Conservation (phyloP, 176 grass and related monocot species). For the Aegilops bicornis region DNA sequence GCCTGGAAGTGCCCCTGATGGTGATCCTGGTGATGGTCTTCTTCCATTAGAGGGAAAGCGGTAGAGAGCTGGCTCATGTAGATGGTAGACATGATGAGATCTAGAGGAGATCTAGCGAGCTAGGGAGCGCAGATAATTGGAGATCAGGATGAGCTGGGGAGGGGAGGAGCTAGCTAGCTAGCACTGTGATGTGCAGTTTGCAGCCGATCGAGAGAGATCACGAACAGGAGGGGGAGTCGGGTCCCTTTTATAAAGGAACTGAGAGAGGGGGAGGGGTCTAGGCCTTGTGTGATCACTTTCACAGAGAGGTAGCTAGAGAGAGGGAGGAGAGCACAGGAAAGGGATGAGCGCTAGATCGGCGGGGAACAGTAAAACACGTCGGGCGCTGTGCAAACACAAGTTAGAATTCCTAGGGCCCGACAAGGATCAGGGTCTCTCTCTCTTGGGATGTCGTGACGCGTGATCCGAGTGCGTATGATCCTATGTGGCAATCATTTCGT, state of each 20-base stretch:
- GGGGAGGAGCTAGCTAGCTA: background rate
- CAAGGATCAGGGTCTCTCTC: background rate
- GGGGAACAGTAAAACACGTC: constrained; percentile 61
- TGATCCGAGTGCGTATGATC: background rate
- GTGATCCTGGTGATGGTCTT: constrained; percentile 58
- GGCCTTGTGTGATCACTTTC: constrained; percentile 48
- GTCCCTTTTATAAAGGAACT: constrained; percentile 72
- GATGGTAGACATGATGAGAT: constrained; percentile 49
- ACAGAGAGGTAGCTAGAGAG: constrained; percentile 21
- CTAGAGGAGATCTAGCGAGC: constrained; percentile 12
- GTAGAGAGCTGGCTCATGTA: constrained; percentile 80
- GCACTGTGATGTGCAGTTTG: constrained; percentile 38
- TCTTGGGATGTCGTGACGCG: background rate
- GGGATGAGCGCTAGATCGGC: constrained; percentile 32
- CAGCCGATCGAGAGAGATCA: constrained; percentile 42
- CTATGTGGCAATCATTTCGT: constrained; percentile 24
- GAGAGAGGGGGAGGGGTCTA: constrained; percentile 30
- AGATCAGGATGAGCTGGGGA: constrained; percentile 32
- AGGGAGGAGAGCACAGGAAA: constrained; percentile 21
- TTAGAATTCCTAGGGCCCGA: constrained; percentile 21
- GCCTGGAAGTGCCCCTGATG: constrained; percentile 55
- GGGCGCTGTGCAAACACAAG: constrained; percentile 33
- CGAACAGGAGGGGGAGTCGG: constrained; percentile 21
- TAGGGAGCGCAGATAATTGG: background rate
- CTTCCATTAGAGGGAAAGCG: constrained; percentile 63